A percentile compares a stretch with the other conserved stretches of the same genome.
Evolutionary conservation across 352 stramenopile genomes (phyloP).

Genomic region (Blastocystis sp.): DNA sequence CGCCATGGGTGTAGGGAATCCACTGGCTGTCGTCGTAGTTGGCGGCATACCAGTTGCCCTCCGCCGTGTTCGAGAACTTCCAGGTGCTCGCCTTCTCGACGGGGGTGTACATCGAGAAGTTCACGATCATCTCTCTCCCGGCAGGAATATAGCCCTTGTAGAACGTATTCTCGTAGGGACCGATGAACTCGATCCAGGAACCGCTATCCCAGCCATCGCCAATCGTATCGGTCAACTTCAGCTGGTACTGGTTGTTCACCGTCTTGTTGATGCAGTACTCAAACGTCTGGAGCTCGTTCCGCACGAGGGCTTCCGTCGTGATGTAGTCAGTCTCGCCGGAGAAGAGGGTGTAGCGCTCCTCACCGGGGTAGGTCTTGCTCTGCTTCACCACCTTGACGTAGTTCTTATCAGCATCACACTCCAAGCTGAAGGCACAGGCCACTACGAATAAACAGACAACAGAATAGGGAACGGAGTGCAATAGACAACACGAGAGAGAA

Average conservation of each 20-base stretch:
- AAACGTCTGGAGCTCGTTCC: neutral
- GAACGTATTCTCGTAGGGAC: neutral
- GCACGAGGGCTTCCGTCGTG: neutral
- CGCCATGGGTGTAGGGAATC: neutral
- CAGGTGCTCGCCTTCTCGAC: neutral
- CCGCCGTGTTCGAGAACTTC: neutral
- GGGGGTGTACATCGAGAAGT: slow-evolving; percentile 14
- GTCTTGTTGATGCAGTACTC: slow-evolving; percentile 23
- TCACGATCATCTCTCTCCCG: neutral
- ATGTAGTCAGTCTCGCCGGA: neutral
- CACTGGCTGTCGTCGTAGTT: neutral
- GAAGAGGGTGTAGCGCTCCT: neutral
- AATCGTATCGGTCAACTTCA: neutral
- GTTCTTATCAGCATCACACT: neutral
- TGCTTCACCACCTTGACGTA: slow-evolving; percentile 15
- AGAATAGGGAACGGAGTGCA: neutral
- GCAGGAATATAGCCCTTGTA: slow-evolving; percentile 18
- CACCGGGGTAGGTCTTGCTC: neutral
- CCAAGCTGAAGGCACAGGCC: neutral
- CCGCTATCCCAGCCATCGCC: neutral
- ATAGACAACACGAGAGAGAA: neutral
- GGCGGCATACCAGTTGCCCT: neutral
- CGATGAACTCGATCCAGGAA: neutral
- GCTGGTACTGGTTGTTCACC: slow-evolving; percentile 1
- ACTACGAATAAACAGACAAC: slow-evolving; percentile 24